Evolutionary conservation across 441 rosid genomes (phyloP).

Genomic region (Pelargonium cotyledonis): DNA sequence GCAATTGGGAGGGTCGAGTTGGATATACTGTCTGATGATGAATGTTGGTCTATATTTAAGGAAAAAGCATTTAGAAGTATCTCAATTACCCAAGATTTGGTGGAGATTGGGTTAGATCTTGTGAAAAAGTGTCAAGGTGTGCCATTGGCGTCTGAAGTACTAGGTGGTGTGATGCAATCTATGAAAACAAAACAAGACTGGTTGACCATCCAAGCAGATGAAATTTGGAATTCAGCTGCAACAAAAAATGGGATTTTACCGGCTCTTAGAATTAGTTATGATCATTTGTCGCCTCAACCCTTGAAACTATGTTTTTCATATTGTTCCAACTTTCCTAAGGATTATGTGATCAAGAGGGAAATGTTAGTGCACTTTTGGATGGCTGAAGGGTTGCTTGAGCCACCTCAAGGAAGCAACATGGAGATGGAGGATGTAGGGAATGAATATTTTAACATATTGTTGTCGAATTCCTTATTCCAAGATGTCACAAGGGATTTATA

Average conservation of each 20-base stretch:
- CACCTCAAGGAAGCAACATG: not conserved
- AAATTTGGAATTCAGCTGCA: not conserved
- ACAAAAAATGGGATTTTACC: not conserved
- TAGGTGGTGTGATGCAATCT: conserved; percentile 6
- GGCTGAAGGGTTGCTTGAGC: conserved; percentile 14
- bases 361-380: conserved; percentile 11
- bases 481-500: not conserved
- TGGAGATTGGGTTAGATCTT: conserved; percentile 8
- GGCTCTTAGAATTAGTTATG: conserved; percentile 6
- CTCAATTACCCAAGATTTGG: not conserved
- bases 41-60: conserved; percentile 21
- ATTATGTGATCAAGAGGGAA: not conserved
- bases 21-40: conserved; percentile 1
- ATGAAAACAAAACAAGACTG: not conserved
- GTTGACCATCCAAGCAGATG: not conserved
- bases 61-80: not conserved
- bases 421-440: conserved; percentile 7
- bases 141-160: conserved; percentile 11
- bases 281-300: not conserved
- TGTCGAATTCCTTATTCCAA: conserved; percentile 8
- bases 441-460: not conserved
- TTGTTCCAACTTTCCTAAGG: conserved; percentile 16
- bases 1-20: not conserved
- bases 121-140: conserved; percentile 17
- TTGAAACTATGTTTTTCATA: conserved; percentile 12